Percentiles rank a stretch among this genome's conserved stretches.
These are phyloP conservation scores for Paramecium bursaria DNA, from an alignment of 73 alveolate genomes.

Conservation along the genomic window DNA sequence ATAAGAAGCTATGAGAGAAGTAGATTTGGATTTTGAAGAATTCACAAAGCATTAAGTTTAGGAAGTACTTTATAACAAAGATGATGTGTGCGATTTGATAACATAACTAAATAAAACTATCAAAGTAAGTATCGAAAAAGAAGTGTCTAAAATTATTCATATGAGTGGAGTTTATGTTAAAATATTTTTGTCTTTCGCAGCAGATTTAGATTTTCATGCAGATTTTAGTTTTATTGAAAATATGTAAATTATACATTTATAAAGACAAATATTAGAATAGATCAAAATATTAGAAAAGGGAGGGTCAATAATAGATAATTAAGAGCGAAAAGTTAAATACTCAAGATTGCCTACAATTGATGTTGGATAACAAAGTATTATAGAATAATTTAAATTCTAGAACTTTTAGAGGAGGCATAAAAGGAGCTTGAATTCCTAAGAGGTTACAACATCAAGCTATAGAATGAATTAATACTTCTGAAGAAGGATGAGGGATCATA, in stretches of 20 bases:
- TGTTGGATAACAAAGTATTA: conserved; percentile 7
- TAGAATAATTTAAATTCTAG: background rate
- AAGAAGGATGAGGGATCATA: conserved; percentile 7
- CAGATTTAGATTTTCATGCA: conserved; percentile 58
- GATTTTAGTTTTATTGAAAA: conserved; percentile 60
- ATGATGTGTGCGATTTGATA: conserved; percentile 40
- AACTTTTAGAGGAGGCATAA: background rate
- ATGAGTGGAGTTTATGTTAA: conserved; percentile 55
- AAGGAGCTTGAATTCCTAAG: conserved; percentile 40
- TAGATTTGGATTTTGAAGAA: conserved; percentile 31
- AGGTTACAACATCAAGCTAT: conserved; percentile 21
- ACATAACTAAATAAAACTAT: background rate
- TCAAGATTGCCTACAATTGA: conserved; percentile 47
- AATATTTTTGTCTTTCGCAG: conserved; percentile 27
- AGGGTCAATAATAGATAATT: conserved; percentile 24
- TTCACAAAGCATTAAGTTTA: background rate
- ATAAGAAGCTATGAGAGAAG: conserved; percentile 10
- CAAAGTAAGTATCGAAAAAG: conserved; percentile 6
- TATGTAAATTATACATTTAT: background rate
- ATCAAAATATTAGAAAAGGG: conserved; percentile 55
- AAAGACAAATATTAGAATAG: conserved; percentile 17
- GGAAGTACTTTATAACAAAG: conserved; percentile 37
- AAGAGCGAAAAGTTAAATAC: background rate
- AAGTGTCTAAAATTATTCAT: conserved; percentile 36
- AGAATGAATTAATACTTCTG: conserved; percentile 5